Conservation (phyloP, 2,329 filamentous ascomycete species). For the Alternaria postmessia region DNA sequence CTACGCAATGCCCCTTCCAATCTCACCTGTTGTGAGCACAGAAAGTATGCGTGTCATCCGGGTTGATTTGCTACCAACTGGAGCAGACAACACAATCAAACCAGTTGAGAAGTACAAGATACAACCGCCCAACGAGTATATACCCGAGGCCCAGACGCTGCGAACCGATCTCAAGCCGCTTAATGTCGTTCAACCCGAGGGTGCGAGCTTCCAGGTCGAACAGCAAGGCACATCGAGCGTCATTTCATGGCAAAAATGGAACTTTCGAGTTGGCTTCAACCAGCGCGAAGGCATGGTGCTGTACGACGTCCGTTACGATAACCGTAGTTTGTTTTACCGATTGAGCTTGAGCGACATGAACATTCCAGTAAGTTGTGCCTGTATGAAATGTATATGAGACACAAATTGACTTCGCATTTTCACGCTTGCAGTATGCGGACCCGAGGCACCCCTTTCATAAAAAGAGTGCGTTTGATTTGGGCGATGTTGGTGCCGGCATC, state of each 20-base stretch:
- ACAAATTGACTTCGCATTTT: not conserved
- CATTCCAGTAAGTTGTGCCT: constrained; percentile 50
- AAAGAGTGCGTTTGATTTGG: constrained; percentile 66
- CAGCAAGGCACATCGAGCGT: constrained; percentile 62
- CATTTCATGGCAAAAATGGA: constrained; percentile 63
- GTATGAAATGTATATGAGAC: not conserved
- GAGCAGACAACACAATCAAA: constrained; percentile 66
- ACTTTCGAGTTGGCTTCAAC: constrained; percentile 74
- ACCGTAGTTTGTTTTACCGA: constrained; percentile 72
- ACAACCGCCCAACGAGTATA: constrained; percentile 70
- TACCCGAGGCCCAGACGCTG: constrained; percentile 68
- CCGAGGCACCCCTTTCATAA: constrained; percentile 73
- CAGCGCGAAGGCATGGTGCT: constrained; percentile 73
- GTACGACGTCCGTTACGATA: constrained; percentile 71
- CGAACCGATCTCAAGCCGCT: constrained; percentile 70
- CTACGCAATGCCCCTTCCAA: constrained; percentile 72
- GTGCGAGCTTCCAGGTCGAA: constrained; percentile 66
- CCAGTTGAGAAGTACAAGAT: constrained; percentile 66
- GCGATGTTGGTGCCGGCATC: constrained; percentile 70
- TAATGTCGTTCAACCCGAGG: constrained; percentile 70
- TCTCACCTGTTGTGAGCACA: constrained; percentile 72
- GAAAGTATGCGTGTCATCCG: constrained; percentile 70
- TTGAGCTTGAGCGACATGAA: constrained; percentile 74
- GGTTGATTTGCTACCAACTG: constrained; percentile 74
- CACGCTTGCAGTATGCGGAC: constrained; percentile 57